Evolutionary conservation across 2,329 filamentous ascomycete genomes (phyloP).

Genomic region (Talaromyces albobiverticillius): DNA sequence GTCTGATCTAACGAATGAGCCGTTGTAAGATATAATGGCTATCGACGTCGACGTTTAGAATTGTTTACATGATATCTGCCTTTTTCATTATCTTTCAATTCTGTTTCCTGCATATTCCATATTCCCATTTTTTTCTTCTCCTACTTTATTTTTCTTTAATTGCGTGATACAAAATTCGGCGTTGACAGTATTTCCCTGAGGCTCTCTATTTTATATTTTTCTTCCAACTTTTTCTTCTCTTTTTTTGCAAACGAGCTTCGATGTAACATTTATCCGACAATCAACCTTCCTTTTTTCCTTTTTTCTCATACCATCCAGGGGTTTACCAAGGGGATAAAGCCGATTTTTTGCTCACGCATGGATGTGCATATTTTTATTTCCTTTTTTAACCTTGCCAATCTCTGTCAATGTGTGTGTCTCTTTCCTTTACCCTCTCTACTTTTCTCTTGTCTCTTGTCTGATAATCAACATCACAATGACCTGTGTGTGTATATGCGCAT

Average conservation of each 20-base stretch:
- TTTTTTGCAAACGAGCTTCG: conserved; percentile 14
- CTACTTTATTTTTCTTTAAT: conserved; percentile 20
- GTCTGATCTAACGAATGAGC: conserved; percentile 72
- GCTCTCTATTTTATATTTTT: conserved; percentile 25
- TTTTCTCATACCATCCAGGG: not conserved
- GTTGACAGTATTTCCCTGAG: conserved; percentile 35
- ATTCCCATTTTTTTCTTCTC: conserved; percentile 13
- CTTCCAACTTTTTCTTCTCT: conserved; percentile 22
- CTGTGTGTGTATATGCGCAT: not conserved
- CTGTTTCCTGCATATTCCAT: conserved; percentile 19
- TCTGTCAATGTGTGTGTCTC: too few species aligned
- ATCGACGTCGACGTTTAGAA: conserved; percentile 14
- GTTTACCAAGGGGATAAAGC: conserved; percentile 16
- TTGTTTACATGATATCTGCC: conserved; percentile 13
- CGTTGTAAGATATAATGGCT: conserved; percentile 14
- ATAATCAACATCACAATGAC: not conserved
- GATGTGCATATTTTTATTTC: not conserved
- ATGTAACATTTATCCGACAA: conserved; percentile 8
- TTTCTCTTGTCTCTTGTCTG: conserved; percentile 18
- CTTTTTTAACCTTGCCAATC: not conserved
- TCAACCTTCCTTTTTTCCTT: not conserved
- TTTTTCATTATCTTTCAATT: conserved; percentile 27
- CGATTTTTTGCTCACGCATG: not conserved
- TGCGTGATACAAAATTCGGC: conserved; percentile 31
- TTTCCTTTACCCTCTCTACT: not conserved